Evolutionary conservation across 2,329 filamentous ascomycete genomes (phyloP).

Genomic region (Phaeophleospora eucalypticola): DNA sequence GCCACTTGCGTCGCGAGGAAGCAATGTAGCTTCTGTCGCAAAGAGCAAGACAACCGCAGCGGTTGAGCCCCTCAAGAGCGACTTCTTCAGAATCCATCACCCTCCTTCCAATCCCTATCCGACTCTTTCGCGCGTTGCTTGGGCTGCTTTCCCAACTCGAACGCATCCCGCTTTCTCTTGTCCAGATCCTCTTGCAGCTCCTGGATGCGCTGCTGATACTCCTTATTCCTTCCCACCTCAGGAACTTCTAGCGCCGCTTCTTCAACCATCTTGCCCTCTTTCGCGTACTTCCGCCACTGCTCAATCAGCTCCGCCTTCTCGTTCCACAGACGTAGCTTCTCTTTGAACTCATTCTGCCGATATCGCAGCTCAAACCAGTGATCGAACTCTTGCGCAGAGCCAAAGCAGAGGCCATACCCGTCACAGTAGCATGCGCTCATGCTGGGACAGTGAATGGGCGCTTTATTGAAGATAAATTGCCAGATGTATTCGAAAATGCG

Average conservation of each 20-base stretch:
- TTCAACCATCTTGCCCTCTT: slow-evolving; percentile 38
- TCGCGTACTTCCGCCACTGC: slow-evolving; percentile 36
- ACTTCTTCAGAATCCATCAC: slow-evolving; percentile 48
- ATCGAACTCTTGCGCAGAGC: slow-evolving; percentile 46
- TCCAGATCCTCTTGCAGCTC: slow-evolving; percentile 42
- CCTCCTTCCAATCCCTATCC: slow-evolving; percentile 53
- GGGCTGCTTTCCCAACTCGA: slow-evolving; percentile 50
- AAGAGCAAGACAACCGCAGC: too few species aligned
- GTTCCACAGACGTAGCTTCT: slow-evolving; percentile 42
- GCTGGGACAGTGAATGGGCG: slow-evolving; percentile 46
- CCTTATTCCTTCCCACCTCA: slow-evolving; percentile 40
- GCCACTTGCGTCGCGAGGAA: too few species aligned
- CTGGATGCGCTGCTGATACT: slow-evolving; percentile 44
- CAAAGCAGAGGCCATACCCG: slow-evolving; percentile 60
- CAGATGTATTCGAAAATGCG: slow-evolving; percentile 62
- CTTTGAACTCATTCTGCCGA: slow-evolving; percentile 38
- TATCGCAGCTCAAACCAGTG: slow-evolving; percentile 47
- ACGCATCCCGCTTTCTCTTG: slow-evolving; percentile 41
- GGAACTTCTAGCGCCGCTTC: slow-evolving; percentile 37
- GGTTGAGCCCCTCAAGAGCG: too few species aligned
- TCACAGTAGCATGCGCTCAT: slow-evolving; percentile 61
- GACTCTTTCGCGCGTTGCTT: slow-evolving; percentile 49
- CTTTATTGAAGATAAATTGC: slow-evolving; percentile 58
- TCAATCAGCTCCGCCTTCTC: slow-evolving; percentile 37
- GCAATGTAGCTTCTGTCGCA: too few species aligned